Conservation (phyloP, 108 stramenopile genomes). For the Conticribra guillardii region DNA sequence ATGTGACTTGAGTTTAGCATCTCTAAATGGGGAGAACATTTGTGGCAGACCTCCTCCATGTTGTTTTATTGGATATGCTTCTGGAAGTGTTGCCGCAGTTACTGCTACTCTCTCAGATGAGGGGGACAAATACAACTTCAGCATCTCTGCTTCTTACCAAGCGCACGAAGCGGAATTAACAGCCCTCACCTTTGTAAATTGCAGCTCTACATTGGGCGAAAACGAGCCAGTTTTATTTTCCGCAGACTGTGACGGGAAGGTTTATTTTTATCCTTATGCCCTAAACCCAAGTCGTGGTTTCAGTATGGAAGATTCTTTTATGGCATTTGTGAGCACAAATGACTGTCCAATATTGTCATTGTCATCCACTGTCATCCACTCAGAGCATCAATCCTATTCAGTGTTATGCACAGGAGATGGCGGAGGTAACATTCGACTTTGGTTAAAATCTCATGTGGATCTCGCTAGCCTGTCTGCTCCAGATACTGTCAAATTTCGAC, state of each 20-base stretch:
- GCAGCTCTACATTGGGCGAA: not conserved
- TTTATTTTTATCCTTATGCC: constrained; percentile 32
- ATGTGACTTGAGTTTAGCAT: constrained; percentile 17
- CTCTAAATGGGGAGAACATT: not conserved
- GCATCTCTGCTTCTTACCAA: not conserved
- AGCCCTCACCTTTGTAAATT: constrained; percentile 8
- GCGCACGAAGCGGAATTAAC: constrained; percentile 5
- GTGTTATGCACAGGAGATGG: constrained; percentile 35
- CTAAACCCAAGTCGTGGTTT: constrained; percentile 13
- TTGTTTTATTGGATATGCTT: constrained; percentile 42
- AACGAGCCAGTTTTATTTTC: constrained; percentile 8
- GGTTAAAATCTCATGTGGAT: constrained; percentile 16
- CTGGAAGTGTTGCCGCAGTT: constrained; percentile 36
- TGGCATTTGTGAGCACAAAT: constrained; percentile 29
- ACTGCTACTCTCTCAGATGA: constrained; percentile 1
- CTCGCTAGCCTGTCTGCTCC: not conserved
- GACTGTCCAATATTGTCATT: constrained; percentile 29
- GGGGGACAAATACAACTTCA: not conserved
- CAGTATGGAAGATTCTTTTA: constrained; percentile 19
- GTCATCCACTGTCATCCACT: constrained; percentile 29
- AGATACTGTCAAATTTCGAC: constrained; percentile 9
- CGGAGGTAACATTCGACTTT: constrained; percentile 33
- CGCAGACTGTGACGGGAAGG: constrained; percentile 13
- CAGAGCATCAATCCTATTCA: constrained; percentile 5
- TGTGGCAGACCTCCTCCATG: constrained; percentile 7